Percentiles rank a stretch among this genome's conserved stretches.
Conservation (phyloP, 2,329 filamentous ascomycete genomes). For the Phialophora macrospora region DNA sequence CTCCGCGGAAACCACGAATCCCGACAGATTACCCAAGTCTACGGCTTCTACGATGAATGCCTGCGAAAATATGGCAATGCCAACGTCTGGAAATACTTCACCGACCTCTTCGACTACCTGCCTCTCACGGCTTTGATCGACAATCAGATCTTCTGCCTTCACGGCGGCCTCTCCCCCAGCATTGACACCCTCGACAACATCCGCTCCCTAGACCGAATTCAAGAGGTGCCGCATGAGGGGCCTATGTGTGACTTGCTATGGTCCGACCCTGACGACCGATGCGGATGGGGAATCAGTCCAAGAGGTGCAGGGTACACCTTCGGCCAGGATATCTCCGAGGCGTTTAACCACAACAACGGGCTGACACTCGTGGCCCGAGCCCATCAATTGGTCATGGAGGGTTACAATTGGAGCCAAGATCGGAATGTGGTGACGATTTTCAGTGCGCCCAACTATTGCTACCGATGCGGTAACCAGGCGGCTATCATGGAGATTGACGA, state of each 20-base stretch:
- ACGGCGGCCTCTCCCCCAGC: conserved; percentile 94
- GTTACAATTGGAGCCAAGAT: conserved; percentile 99
- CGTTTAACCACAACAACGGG: conserved; percentile 99
- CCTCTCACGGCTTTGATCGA: conserved; percentile 96
- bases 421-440: conserved; percentile 98
- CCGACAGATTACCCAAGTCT: conserved; percentile 97
- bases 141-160: conserved; percentile 98
- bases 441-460: conserved; percentile 91
- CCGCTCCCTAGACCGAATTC: conserved; percentile 89
- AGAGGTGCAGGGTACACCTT: conserved; percentile 95
- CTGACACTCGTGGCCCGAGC: conserved; percentile 93
- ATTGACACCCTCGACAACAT: conserved; percentile 97
- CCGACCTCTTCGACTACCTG: conserved; percentile 97
- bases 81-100: conserved; percentile 99
- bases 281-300: conserved; percentile 94
- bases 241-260: conserved; percentile 98
- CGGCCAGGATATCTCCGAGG: conserved; percentile 95
- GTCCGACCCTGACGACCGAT: conserved; percentile 97
- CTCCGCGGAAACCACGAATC: conserved; percentile 99
- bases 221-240: conserved; percentile 97
- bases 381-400: conserved; percentile 99
- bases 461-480: conserved; percentile 97
- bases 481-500: conserved; percentile 99
- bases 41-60: conserved; percentile 99
- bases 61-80: conserved; percentile 98